Base-by-base conservation (phyloP, 768 basidiomycete species). In the Clitopilus passeckerianus region DNA sequence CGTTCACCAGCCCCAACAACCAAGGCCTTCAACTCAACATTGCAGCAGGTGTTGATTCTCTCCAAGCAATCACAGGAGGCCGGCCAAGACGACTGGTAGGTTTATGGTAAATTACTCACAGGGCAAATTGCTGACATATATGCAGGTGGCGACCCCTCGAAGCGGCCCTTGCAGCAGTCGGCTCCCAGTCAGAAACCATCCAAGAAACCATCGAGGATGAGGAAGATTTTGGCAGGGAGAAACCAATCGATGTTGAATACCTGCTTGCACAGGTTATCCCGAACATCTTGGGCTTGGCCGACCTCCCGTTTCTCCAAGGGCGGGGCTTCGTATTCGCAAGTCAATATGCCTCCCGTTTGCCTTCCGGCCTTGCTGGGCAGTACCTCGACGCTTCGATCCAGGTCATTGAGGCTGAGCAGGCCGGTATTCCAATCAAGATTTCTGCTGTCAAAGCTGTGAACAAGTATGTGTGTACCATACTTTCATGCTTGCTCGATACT, bases 321-420 rank as follows among this genome's bases (percentile, higher is more conserved):
- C 83, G 97, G 61, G 91, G 87, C 0, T 97, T 98, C 61, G 92
- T 98, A 50, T 95, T 98, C 64, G 93, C 95, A 2, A 94, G 93
- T 67, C 89, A 94, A 67, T 98, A 86, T 67, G 82, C 91, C 1
- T 84, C 85, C 63, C 72, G 89, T 9, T 78, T 98, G 5, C 89
- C 93, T 0, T 65, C 80, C 12, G 78, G 85, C 58, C 78, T 95
- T 53, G 87, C 91, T 1, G 84, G 84, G 0, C 92, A 95, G 66
- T 98, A 98, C 68, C 77, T 98, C 34, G 86, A 90, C 22, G 93
- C 93, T 4, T 90, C 95, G 0, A 78, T 97, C 30, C 86, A 89
- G 56, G 94, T 92, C 8, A 81, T 99, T 8, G 93, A 95, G 72
- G 82, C 86, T 0, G 65, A 68, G 20, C 83, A 84, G 23, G 85